Evolutionary conservation across 129 eudicot genomes (phyloP).

Genomic region (Lonicera japonica): DNA sequence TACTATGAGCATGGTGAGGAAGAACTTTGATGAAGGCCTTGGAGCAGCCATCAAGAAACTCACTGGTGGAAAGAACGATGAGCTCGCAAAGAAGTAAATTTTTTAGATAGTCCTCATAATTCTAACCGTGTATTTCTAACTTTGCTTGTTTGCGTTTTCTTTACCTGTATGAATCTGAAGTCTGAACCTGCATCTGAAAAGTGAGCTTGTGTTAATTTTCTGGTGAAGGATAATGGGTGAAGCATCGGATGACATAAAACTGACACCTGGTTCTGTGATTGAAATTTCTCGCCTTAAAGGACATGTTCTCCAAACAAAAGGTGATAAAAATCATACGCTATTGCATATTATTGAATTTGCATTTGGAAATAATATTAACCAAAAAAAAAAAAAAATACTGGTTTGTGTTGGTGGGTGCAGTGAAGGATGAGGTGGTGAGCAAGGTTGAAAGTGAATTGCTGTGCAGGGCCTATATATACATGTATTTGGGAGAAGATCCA

Average conservation of each 20-base stretch:
- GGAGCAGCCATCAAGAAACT: constrained; percentile 59
- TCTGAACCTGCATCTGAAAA: background rate
- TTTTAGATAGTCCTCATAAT: background rate
- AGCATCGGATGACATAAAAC: constrained; percentile 62
- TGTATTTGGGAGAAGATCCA: constrained; percentile 67
- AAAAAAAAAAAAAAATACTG: background rate
- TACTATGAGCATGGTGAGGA: constrained; percentile 71
- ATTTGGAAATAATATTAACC: background rate
- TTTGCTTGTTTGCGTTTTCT: background rate
- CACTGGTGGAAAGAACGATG: constrained; percentile 54
- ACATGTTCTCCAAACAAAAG: constrained; percentile 62
- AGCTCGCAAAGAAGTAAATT: constrained; percentile 52
- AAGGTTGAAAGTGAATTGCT: constrained; percentile 50
- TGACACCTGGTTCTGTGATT: constrained; percentile 50
- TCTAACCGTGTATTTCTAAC: background rate
- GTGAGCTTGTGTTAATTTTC: constrained; percentile 19
- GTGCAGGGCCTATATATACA: constrained; percentile 49
- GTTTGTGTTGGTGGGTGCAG: constrained; percentile 35
- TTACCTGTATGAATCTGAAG: background rate
- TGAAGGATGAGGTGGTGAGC: constrained; percentile 51
- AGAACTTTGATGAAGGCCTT: constrained; percentile 57
- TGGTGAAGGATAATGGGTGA: constrained; percentile 53
- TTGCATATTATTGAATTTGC: background rate
- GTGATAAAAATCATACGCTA: constrained; percentile 20
- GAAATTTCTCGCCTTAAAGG: constrained; percentile 74